Evolutionary conservation across 1,284 basidiomycete genomes (phyloP), one percentile per base, ranked within the genome.

Genomic region (Bondarzewia mesenterica): DNA sequence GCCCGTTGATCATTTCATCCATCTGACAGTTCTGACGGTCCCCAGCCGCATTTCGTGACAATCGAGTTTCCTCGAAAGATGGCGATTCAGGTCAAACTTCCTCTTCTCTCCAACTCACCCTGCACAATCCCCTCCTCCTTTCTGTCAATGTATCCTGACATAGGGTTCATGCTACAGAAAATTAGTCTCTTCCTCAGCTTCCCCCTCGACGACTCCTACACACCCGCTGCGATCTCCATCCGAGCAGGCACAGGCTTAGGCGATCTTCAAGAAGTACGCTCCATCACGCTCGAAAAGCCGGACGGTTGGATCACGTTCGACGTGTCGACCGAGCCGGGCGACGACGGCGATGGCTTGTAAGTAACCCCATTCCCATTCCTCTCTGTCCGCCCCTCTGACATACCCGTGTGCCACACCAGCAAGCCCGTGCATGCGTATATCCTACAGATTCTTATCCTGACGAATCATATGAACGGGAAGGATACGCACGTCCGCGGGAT

Each of bases 381-480:
- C 38, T 7, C 29, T 32, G 15, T 26, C 16, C 4, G 8, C 1
- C 7, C 20, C 3, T n/a, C 16, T 7, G 15, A 3, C 23, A 2
- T 20, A 10, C 25, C 15, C 35, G 8, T 15, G 21, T 27, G 23
- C 26, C 5, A 25, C n/a, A 15, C 12, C 57, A 95, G 93, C 50
- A 88, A 87, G 60, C 85, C 92, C 0, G 78, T 98, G 10, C 82
- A 88, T 54, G 89, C 90, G 2, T 94, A 95, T 63, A 80, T 96
- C 10, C 66, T 99, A 4, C 93, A 98, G 60, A 75, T 99, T 26
- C 85, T 94, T 51, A 81, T 99, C 47, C 73, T 93, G 18, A 85
- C 89, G 18, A 99, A 99, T 62, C 93, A 99, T 61, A 86, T 96
- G 77, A 97, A 95, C 58, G 96, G 96, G 3, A 99, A 99, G 64